A percentile compares a stretch with the other conserved stretches of the same genome.
phyloP scores from a whole-genome alignment of 352 stramenopile genomes.

The Pythium rishiriense region DNA sequence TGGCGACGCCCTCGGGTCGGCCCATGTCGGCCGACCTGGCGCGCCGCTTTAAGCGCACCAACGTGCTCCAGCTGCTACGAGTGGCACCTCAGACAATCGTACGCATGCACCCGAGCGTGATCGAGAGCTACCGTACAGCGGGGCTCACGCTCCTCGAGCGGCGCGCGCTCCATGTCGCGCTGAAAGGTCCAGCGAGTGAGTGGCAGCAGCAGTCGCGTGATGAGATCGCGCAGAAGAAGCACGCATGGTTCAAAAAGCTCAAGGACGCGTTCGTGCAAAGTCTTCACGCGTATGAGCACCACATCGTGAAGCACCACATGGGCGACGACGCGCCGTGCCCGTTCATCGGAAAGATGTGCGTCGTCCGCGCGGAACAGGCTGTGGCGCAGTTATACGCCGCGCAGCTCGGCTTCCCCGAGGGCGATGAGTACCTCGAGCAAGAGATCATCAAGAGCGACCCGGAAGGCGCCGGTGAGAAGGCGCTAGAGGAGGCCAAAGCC shows the following conservation, averaged over 20 bases:
- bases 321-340: constrained; percentile 27
- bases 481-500: constrained; percentile 48
- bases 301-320: constrained; percentile 29
- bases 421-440: constrained; percentile 42
- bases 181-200: constrained; percentile 49
- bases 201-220: constrained; percentile 85
- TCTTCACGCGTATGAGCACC: constrained; percentile 16
- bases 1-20: constrained; percentile 60
- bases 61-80: constrained; percentile 82
- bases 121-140: constrained; percentile 59
- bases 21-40: constrained; percentile 68
- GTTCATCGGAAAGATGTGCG: constrained; percentile 48
- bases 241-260: constrained; percentile 80
- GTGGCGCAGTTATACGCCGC: constrained; percentile 45
- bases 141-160: constrained; percentile 83
- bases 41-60: constrained; percentile 87
- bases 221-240: constrained; percentile 81
- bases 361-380: constrained; percentile 45
- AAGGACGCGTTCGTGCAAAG: constrained; percentile 51
- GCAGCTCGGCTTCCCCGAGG: constrained; percentile 51
- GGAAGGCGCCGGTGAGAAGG: constrained; percentile 62
- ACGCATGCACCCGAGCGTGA: constrained; percentile 82
- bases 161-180: constrained; percentile 79
- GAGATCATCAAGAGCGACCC: constrained; percentile 76
- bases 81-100: constrained; percentile 69